Base-by-base conservation (phyloP, 2,329 filamentous ascomycete species). In the Aspergillus sp. region DNA sequence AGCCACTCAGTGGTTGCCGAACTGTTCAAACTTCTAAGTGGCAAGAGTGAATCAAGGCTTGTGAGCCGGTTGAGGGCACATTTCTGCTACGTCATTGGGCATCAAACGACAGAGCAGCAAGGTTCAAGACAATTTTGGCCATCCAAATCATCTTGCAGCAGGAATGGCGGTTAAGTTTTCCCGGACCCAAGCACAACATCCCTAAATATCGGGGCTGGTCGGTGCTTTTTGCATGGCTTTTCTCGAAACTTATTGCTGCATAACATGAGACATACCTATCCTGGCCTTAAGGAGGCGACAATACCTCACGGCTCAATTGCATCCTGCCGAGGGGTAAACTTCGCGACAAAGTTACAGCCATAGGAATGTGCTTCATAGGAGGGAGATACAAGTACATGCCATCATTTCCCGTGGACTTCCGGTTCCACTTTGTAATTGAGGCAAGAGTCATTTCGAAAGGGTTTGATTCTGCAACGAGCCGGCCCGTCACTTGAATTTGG, bases 11-110 rank as follows among this genome's bases (percentile, higher is more conserved):
- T 50, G 17, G 52, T 37, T 54, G 31, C 31, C 25, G 21, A 55
- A 23, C 45, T 54, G 49, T 49, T 48, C 56, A 57, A 12, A 45
- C 3, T 45, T 15, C 31, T 37, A 37, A 37, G 52, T 41, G 37
- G 35, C 54, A 40, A 50, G 37, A 45, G 43, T n/a, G 37, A 46
- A 55, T 19, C 14, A n/a, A 40, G 23, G 14, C 23, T 48, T 21
- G 14, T 54, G 43, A 33, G 35, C 21, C 21, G 19, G 15, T 8
- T 39, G 44, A 21, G 35, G 19, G n/a, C 19, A 51, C 55, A 43
- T 58, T 53, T 59, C 57, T 27, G 58, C 60, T 66, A 62, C 64
- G 58, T 64, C 63, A 63, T 66, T 58, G 63, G 64, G 64, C 64
- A 65, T 53, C 62, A 65, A 64, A 50, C 44, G 33, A 43, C 39